Base-by-base conservation (phyloP, 768 basidiomycete genomes). In the Cystofilobasidium bisporidii region DNA sequence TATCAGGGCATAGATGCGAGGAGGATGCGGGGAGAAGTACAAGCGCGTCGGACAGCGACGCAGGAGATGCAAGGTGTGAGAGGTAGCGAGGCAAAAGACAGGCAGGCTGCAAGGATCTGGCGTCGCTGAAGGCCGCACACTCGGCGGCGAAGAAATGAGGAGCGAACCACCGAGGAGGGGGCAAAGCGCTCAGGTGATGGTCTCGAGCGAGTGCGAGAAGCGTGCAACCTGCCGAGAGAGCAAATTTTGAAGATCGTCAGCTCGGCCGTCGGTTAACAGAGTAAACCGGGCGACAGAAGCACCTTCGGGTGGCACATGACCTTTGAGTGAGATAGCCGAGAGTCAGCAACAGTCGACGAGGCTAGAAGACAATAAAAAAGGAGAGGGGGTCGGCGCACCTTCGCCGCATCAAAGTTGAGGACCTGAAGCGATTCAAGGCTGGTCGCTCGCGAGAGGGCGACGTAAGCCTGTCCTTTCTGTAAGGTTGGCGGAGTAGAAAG, bases 231-330 rank as follows among this genome's bases (percentile, higher is more conserved):
- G 22, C n/a, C 47, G 47, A n/a, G 11, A 43, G 15, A 3, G 41
- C 41, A 15, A 20, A 4, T 8, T 36, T 36, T 12, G 6, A 17
- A 43, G 43, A 43, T 22, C n/a, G n/a, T 3, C 10, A 40, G 36
- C 1, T n/a, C n/a, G n/a, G n/a, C n/a, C n/a, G n/a, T n/a, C n/a
- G n/a, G n/a, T n/a, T n/a, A n/a, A n/a, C n/a, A n/a, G n/a, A n/a
- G n/a, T n/a, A n/a, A n/a, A n/a, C n/a, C n/a, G n/a, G n/a, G n/a
- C n/a, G n/a, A n/a, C n/a, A n/a, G 18, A 55, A 47, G 24, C n/a
- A 55, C 65, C 41, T 67, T 67, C 1, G 66, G 45, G 26, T 67
- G 66, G 33, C 66, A 67, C 60, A 62, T 67, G 66, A 65, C 64
- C 64, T 65, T 9, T 15, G 30, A n/a, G 26, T 14, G 5, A 43